Evolutionary conservation across 169 alveolate species (phyloP).

Genomic region (Plasmodium reichenowi): DNA sequence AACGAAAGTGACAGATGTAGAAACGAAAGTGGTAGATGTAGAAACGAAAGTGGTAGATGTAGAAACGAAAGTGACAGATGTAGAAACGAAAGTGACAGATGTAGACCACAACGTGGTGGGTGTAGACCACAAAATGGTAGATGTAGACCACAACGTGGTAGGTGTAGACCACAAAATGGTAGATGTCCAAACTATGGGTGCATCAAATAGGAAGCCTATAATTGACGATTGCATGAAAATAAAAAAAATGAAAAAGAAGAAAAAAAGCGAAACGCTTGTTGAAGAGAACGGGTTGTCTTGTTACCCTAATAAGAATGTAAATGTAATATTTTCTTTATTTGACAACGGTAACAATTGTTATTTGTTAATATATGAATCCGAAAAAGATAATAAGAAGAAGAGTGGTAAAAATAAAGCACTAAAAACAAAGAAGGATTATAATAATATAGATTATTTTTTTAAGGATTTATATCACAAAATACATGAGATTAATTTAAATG

Average conservation of each 20-base stretch:
- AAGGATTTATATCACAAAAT: conserved; percentile 33
- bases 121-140: too few relatives aligned
- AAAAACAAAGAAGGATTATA: conserved; percentile 36
- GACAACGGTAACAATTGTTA: conserved; percentile 46
- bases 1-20: too few relatives aligned
- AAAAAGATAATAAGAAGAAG: conserved; percentile 48
- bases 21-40: too few relatives aligned
- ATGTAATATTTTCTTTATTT: conserved; percentile 34
- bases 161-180: too few relatives aligned
- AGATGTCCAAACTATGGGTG: too few relatives aligned
- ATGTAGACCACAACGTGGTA: too few relatives aligned
- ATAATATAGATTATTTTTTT: conserved; percentile 44
- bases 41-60: too few relatives aligned
- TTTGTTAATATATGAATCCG: conserved; percentile 52
- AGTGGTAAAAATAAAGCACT: conserved; percentile 17
- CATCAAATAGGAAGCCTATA: too few relatives aligned
- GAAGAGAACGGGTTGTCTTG: not conserved
- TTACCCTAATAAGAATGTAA: conserved; percentile 37
- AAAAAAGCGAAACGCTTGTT: not conserved
- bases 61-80: too few relatives aligned
- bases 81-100: too few relatives aligned
- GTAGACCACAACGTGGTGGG: too few relatives aligned
- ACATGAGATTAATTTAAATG: conserved; percentile 22
- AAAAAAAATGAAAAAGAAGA: not conserved
- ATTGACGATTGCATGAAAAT: not conserved